Percentiles rank a stretch among this genome's conserved stretches.
Evolutionary conservation across 164 flowering plant genomes (phyloP).

Genomic region (Euptelea pleiosperma): DNA sequence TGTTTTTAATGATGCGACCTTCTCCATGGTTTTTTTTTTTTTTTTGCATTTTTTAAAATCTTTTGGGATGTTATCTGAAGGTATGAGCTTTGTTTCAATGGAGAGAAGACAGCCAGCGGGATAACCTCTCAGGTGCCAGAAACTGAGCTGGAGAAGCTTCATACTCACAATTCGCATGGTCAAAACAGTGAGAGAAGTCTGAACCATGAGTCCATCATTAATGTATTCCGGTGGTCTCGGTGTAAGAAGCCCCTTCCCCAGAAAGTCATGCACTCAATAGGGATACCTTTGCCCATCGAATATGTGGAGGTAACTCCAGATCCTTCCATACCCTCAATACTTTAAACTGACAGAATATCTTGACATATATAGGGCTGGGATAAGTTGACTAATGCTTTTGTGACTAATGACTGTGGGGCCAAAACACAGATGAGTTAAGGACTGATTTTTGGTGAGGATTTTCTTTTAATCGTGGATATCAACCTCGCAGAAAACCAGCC

Average conservation of each 20-base stretch:
- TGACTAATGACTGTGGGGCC: too few relatives aligned
- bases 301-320: constrained; percentile 71
- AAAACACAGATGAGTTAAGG: too few relatives aligned
- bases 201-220: constrained; percentile 52
- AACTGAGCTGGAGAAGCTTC: constrained; percentile 53
- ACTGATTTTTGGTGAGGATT: too few relatives aligned
- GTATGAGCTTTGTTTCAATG: constrained; percentile 90
- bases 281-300: constrained; percentile 82
- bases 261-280: constrained; percentile 67
- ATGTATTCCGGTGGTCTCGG: constrained; percentile 86
- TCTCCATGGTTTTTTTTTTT: too few relatives aligned
- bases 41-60: not conserved
- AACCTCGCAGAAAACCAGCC: too few relatives aligned
- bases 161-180: constrained; percentile 38
- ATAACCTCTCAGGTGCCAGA: constrained; percentile 41
- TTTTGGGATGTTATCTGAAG: constrained; percentile 30
- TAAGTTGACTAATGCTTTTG: too few relatives aligned
- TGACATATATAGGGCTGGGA: too few relatives aligned
- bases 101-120: constrained; percentile 68
- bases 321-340: not conserved
- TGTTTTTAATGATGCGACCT: too few relatives aligned
- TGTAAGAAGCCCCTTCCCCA: constrained; percentile 90
- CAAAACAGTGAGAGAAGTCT: constrained; percentile 53
- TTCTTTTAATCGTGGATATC: too few relatives aligned
- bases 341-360: too few relatives aligned